These are phyloP conservation scores for Sodiomyces alkalinus DNA, from an alignment of 2,329 filamentous ascomycete species.

Conservation along the genomic window DNA sequence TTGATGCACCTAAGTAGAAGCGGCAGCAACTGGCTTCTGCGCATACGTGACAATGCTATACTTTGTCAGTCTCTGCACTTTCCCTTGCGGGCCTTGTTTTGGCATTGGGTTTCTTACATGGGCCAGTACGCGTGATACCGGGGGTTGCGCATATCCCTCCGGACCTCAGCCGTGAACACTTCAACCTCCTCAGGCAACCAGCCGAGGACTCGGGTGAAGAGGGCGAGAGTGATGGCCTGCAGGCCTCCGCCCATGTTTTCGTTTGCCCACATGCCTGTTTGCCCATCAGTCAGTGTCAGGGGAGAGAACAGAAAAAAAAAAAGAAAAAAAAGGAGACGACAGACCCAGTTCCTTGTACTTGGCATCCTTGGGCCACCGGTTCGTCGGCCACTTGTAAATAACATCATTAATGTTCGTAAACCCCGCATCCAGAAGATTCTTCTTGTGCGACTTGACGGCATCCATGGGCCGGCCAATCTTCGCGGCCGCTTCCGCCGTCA, in stretches of 20 bases:
- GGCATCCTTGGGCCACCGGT: conserved; percentile 29
- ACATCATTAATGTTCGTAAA: conserved; percentile 32
- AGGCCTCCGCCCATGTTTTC: conserved; percentile 6
- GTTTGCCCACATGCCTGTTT: not conserved
- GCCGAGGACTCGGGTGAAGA: conserved; percentile 16
- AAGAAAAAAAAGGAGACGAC: not conserved
- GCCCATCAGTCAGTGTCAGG: not conserved
- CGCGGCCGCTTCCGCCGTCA: conserved; percentile 1
- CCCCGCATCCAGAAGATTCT: conserved; percentile 27
- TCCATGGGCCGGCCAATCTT: conserved; percentile 16
- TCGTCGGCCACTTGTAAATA: conserved; percentile 28
- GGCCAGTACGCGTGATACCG: conserved; percentile 17
- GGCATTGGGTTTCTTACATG: too few relatives aligned
- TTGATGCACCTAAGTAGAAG: too few relatives aligned
- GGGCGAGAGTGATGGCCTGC: conserved; percentile 16
- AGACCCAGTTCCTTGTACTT: conserved; percentile 29
- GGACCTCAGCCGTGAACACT: conserved; percentile 13
- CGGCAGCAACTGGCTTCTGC: too few relatives aligned
- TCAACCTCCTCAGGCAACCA: conserved; percentile 15
- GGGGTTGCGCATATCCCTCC: conserved; percentile 14
- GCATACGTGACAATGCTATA: too few relatives aligned
- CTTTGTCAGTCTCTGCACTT: too few relatives aligned
- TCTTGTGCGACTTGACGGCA: conserved; percentile 15
- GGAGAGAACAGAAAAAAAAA: too few relatives aligned
- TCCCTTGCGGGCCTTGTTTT: too few relatives aligned